Evolutionary conservation across 2,329 filamentous ascomycete species (phyloP).

Genomic region (Mycocentrospora acerina): DNA sequence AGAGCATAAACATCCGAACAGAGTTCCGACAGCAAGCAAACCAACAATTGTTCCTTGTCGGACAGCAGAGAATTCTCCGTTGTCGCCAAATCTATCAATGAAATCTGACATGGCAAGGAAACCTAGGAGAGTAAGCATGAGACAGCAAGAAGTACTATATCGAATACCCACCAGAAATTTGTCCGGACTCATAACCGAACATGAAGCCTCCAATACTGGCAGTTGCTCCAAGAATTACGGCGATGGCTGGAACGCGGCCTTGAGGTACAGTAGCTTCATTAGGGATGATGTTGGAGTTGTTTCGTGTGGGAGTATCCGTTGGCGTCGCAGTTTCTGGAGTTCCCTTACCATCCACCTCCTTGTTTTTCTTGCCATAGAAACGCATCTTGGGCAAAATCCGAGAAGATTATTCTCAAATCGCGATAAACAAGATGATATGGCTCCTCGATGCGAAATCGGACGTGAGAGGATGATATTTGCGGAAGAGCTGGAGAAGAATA

Average conservation of each 20-base stretch:
- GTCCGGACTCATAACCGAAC: constrained; percentile 35
- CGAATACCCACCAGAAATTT: constrained; percentile 20
- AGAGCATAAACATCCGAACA: constrained; percentile 65
- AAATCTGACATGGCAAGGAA: constrained; percentile 41
- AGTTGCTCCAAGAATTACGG: constrained; percentile 31
- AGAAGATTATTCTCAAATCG: no score
- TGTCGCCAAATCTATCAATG: constrained; percentile 33
- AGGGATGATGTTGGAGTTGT: constrained; percentile 16
- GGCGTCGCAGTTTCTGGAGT: constrained; percentile 27
- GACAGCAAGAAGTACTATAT: not conserved
- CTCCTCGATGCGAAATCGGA: no score
- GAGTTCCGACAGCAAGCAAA: constrained; percentile 61
- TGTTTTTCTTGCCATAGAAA: constrained; percentile 22
- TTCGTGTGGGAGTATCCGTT: constrained; percentile 25
- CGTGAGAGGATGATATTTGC: constrained; percentile 1
- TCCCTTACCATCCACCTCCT: constrained; percentile 22
- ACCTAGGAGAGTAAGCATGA: constrained; percentile 6
- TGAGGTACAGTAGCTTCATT: constrained; percentile 14
- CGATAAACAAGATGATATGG: no score
- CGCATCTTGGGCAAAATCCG: constrained; percentile 14
- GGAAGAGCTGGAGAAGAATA: constrained; percentile 11
- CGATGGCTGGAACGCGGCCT: constrained; percentile 29
- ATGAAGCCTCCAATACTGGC: constrained; percentile 41
- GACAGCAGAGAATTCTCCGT: constrained; percentile 34
- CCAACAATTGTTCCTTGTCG: constrained; percentile 40